These are phyloP conservation scores for Sequoiadendron giganteum DNA, from an alignment of 75 land plant genomes.

Conservation along the genomic window DNA sequence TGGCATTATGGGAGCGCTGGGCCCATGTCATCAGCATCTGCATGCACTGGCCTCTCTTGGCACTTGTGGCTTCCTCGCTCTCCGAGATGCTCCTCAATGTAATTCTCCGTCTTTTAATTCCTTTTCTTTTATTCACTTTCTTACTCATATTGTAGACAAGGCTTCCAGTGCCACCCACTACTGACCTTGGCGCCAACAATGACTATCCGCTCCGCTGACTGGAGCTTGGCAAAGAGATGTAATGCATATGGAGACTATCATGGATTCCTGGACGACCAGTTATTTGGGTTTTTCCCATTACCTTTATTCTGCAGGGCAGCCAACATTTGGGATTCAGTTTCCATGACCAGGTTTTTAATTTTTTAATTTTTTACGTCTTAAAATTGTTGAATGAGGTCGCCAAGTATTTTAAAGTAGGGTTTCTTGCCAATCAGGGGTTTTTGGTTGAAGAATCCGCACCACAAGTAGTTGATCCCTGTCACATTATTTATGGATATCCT, in stretches of 20 bases:
- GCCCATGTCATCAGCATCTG: conserved; percentile 52
- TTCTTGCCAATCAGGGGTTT: too few species aligned
- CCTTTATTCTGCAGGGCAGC: not conserved
- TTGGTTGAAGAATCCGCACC: too few species aligned
- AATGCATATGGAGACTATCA: not conserved
- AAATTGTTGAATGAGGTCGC: too few species aligned
- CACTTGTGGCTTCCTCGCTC: conserved; percentile 77
- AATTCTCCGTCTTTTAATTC: not conserved
- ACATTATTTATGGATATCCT: too few species aligned
- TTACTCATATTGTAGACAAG: not conserved
- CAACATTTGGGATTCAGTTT: not conserved
- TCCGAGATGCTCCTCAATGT: conserved; percentile 48
- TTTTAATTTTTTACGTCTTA: too few species aligned
- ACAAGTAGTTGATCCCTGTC: too few species aligned
- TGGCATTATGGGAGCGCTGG: conserved; percentile 55
- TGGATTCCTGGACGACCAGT: not conserved
- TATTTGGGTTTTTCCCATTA: not conserved
- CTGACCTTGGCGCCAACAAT: too few species aligned
- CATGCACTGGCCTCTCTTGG: conserved; percentile 79
- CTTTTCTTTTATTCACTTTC: not conserved
- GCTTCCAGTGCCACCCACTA: too few species aligned
- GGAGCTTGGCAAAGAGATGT: not conserved
- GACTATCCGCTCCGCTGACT: too few species aligned
- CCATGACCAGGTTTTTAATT: too few species aligned
- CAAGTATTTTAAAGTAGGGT: too few species aligned